Evolutionary conservation across 305 asterid genomes (phyloP).

Genomic region (Lippia alba): DNA sequence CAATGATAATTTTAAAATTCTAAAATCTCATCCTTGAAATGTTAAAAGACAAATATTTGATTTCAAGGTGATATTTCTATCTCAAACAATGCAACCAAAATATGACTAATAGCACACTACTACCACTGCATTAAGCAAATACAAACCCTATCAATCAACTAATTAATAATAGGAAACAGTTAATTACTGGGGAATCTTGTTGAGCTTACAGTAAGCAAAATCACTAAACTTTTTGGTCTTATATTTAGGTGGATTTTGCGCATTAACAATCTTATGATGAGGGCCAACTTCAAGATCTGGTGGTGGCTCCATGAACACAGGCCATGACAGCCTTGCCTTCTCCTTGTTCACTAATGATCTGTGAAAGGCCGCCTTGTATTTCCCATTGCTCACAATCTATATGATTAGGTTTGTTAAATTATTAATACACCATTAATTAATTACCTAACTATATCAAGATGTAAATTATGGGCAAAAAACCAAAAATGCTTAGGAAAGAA

Average conservation of each 20-base stretch:
- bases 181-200: slow-evolving; percentile 57
- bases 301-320: slow-evolving; percentile 69
- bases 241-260: slow-evolving; percentile 50
- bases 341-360: slow-evolving; percentile 57
- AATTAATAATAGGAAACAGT: not conserved
- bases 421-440: not conserved
- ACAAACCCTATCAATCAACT: not conserved
- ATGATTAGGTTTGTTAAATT: not conserved
- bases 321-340: slow-evolving; percentile 63
- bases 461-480: no score
- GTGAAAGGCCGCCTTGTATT: slow-evolving; percentile 54
- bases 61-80: no score
- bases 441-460: not conserved
- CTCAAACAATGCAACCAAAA: not conserved
- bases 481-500: no score
- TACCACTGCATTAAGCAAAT: no score
- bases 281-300: slow-evolving; percentile 55
- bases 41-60: no score
- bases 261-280: slow-evolving; percentile 44
- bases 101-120: not conserved
- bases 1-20: no score
- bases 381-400: slow-evolving; percentile 62
- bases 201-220: slow-evolving; percentile 63
- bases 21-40: no score
- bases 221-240: slow-evolving; percentile 59